phyloP scores from a whole-genome alignment of 306 rosid genomes.

The Cajanus cajan region DNA sequence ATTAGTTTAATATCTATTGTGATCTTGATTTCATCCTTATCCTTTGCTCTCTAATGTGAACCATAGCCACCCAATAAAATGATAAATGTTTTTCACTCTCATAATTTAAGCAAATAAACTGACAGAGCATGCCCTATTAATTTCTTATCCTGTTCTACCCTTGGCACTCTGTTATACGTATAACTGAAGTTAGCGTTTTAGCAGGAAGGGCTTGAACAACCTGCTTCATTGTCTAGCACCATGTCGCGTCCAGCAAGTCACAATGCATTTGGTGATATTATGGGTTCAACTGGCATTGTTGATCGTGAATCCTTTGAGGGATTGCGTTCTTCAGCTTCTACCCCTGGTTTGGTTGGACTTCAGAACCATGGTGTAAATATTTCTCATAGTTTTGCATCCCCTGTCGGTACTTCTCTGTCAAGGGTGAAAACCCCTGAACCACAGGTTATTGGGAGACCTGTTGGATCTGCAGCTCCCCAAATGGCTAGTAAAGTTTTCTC shows the following conservation, averaged over 20 bases:
- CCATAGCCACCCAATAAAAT: conserved; percentile 12
- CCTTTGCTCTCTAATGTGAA: background rate
- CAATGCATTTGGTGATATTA: conserved; percentile 61
- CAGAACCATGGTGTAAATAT: conserved; percentile 50
- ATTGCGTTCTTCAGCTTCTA: conserved; percentile 52
- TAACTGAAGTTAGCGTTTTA: conserved; percentile 36
- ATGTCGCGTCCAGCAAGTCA: conserved; percentile 66
- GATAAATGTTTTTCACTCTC: conserved; percentile 11
- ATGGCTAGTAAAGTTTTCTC: conserved; percentile 55
- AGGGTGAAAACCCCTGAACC: conserved; percentile 77
- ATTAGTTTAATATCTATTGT: background rate
- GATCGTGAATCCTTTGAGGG: conserved; percentile 63
- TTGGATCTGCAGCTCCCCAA: conserved; percentile 63
- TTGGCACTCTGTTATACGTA: conserved; percentile 16
- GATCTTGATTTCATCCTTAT: conserved; percentile 15
- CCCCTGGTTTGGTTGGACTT: conserved; percentile 54
- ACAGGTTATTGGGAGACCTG: conserved; percentile 62
- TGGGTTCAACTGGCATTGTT: conserved; percentile 45
- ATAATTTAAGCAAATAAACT: conserved; percentile 16
- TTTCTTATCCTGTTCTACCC: conserved; percentile 18
- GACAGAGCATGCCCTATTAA: conserved; percentile 10
- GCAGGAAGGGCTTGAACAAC: conserved; percentile 82
- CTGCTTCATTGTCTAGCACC: conserved; percentile 58
- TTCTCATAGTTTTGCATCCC: conserved; percentile 58
- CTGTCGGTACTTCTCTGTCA: conserved; percentile 60